phyloP scores from a whole-genome alignment of 345 rosid genomes.

The Rhodamnia rubescens region DNA sequence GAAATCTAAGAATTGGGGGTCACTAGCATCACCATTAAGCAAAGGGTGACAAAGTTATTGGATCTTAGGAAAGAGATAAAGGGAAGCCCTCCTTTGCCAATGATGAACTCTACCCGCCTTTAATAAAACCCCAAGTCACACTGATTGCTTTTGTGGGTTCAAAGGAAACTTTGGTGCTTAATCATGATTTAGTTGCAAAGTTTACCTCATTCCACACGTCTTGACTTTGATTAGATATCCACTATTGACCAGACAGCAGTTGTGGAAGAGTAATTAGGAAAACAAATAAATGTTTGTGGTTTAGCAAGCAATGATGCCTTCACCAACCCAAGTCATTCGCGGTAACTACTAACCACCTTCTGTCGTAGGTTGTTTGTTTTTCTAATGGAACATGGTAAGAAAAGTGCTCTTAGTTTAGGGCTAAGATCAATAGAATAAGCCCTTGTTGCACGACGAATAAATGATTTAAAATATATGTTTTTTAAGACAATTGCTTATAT shows the following conservation, averaged over 20 bases:
- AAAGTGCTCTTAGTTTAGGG: neutral
- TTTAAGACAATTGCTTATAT: too few relatives aligned
- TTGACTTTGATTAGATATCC: neutral
- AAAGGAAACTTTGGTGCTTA: neutral
- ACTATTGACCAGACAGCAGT: too few relatives aligned
- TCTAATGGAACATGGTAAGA: neutral
- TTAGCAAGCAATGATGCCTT: neutral
- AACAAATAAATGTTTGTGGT: too few relatives aligned
- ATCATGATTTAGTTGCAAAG: neutral
- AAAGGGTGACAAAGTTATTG: neutral
- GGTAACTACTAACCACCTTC: neutral
- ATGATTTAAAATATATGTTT: too few relatives aligned
- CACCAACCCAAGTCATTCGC: neutral
- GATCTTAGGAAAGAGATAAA: neutral
- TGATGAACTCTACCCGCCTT: neutral
- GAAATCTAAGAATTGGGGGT: neutral
- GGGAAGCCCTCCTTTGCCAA: neutral
- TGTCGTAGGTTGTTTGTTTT: neutral
- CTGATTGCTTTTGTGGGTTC: neutral
- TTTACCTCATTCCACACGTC: neutral
- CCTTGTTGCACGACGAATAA: too few relatives aligned
- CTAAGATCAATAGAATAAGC: neutral
- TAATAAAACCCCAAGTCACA: constrained; percentile 2
- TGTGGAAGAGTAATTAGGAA: too few relatives aligned
- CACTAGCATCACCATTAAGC: neutral